phyloP scores from a whole-genome alignment of 1,284 basidiomycete species.

The Apiotrichum montevideense region DNA sequence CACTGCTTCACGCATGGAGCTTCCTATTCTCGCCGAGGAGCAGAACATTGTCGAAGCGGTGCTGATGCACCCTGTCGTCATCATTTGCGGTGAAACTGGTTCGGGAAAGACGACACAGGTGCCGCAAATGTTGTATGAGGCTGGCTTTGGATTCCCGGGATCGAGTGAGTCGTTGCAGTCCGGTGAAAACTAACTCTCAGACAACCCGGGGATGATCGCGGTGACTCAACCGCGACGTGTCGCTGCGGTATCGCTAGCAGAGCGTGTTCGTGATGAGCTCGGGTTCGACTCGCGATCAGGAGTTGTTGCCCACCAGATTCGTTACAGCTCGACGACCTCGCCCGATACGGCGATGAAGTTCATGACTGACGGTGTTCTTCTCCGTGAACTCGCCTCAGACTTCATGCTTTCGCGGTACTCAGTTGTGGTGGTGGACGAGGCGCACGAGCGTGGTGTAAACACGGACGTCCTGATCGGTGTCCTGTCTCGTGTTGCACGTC shows the following conservation, averaged over 20 bases:
- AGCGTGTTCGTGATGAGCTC: constrained; percentile 83
- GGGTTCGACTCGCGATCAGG: constrained; percentile 61
- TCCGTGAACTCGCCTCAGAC: constrained; percentile 86
- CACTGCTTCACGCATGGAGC: constrained; percentile 65
- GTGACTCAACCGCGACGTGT: constrained; percentile 96
- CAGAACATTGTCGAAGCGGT: constrained; percentile 91
- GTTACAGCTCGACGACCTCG: constrained; percentile 90
- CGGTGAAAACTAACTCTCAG: constrained; percentile 51
- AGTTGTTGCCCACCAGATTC: constrained; percentile 89
- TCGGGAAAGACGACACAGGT: constrained; percentile 98
- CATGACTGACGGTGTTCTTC: constrained; percentile 97
- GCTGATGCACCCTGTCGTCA: constrained; percentile 68
- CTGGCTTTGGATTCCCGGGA: constrained; percentile 79
- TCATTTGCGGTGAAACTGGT: constrained; percentile 81
- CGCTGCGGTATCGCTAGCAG: constrained; percentile 91
- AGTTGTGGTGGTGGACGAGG: constrained; percentile 93
- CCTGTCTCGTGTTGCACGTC: constrained; percentile 79
- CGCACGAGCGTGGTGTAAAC: constrained; percentile 96
- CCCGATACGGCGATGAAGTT: constrained; percentile 91
- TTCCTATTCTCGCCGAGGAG: constrained; percentile 91
- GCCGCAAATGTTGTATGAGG: constrained; percentile 87
- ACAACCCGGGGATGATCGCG: constrained; percentile 97
- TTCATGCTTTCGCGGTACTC: constrained; percentile 87
- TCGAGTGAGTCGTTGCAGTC: constrained; percentile 51
- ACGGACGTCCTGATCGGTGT: constrained; percentile 97